phyloP scores from a whole-genome alignment of 176 grass and related monocot species.

The Oryza punctata region DNA sequence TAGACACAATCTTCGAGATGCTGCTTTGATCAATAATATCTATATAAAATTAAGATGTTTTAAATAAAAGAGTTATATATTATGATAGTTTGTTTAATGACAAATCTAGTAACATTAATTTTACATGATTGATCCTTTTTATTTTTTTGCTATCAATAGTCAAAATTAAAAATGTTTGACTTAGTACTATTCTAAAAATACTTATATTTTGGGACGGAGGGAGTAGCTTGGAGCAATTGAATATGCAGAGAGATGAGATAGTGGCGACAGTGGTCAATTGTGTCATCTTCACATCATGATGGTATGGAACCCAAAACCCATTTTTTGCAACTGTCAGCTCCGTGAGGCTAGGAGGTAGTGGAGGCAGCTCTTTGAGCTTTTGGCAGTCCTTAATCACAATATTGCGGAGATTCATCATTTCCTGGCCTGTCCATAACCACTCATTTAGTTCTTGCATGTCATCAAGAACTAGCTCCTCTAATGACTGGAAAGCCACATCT shows the following conservation, averaged over 20 bases:
- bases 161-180: too few species aligned
- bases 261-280: slow-evolving; percentile 14
- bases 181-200: too few species aligned
- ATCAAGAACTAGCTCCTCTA: slow-evolving; percentile 65
- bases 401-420: slow-evolving; percentile 40
- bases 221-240: slow-evolving; percentile 55
- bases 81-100: too few species aligned
- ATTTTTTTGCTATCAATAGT: too few species aligned
- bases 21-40: too few species aligned
- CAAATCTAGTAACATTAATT: too few species aligned
- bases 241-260: slow-evolving; percentile 55
- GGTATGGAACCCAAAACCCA: slow-evolving; percentile 59
- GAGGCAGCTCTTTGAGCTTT: slow-evolving; percentile 49
- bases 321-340: slow-evolving; percentile 48
- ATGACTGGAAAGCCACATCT: slow-evolving; percentile 18
- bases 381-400: slow-evolving; percentile 58
- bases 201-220: too few species aligned
- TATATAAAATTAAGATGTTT: too few species aligned
- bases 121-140: too few species aligned
- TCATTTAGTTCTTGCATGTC: slow-evolving; percentile 44
- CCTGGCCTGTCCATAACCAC: slow-evolving; percentile 35
- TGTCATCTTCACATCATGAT: slow-evolving; percentile 41
- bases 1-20: too few species aligned
- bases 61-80: too few species aligned
- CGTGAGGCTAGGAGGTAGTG: slow-evolving; percentile 48